Conservation (phyloP, 2,329 filamentous ascomycete genomes). For the Fusarium sambucinum region DNA sequence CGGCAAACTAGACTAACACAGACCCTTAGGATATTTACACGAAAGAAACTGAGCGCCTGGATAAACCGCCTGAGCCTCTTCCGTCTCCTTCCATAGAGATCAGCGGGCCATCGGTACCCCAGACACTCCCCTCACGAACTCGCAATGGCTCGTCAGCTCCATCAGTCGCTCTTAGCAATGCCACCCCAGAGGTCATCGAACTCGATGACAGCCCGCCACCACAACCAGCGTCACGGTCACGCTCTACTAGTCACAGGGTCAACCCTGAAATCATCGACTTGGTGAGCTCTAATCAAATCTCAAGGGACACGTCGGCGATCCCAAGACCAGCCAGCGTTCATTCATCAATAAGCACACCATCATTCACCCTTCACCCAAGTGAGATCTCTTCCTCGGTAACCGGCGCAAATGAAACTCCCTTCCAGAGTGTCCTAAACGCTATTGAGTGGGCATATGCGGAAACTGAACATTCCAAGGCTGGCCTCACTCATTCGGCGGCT, state of each 20-base stretch:
- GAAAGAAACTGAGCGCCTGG: slow-evolving; percentile 39
- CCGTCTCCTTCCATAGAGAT: slow-evolving; percentile 37
- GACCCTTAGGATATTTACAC: slow-evolving; percentile 45
- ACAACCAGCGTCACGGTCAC: slow-evolving; percentile 35
- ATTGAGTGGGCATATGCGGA: slow-evolving; percentile 42
- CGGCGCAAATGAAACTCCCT: slow-evolving; percentile 40
- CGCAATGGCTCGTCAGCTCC: slow-evolving; percentile 38
- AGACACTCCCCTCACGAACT: slow-evolving; percentile 40
- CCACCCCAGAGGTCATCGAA: slow-evolving; percentile 28
- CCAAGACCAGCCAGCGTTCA: slow-evolving; percentile 15
- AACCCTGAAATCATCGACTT: slow-evolving; percentile 7
- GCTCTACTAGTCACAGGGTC: slow-evolving; percentile 27
- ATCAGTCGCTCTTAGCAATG: slow-evolving; percentile 20
- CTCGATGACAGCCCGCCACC: slow-evolving; percentile 17
- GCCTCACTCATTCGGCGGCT: slow-evolving; percentile 37
- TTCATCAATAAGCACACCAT: slow-evolving; percentile 14
- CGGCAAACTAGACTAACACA: slow-evolving; percentile 3
- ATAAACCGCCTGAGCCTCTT: slow-evolving; percentile 38
- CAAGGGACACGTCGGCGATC: slow-evolving; percentile 9
- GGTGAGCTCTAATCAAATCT: neutral
- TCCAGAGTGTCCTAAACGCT: slow-evolving; percentile 47
- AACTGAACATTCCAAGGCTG: slow-evolving; percentile 37
- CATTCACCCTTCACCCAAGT: slow-evolving; percentile 7
- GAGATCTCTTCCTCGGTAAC: neutral
- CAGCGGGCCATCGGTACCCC: slow-evolving; percentile 3